A percentile compares a stretch with the other conserved stretches of the same genome.
Conservation (phyloP, 2,329 filamentous ascomycete genomes). For the Claviceps sorghi region DNA sequence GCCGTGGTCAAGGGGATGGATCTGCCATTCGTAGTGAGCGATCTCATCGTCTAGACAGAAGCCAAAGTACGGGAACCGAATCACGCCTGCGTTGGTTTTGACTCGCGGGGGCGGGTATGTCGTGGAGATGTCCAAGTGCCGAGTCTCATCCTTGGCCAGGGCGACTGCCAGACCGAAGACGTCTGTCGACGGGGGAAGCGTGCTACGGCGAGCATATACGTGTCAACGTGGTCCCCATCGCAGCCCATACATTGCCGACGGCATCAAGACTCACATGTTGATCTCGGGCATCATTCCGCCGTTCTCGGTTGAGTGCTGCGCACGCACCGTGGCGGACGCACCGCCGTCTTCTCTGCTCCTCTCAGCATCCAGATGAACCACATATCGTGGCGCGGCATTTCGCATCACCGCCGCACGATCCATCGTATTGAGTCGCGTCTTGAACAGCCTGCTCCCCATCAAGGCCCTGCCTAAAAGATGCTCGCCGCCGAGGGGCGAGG, state of each 20-base stretch:
- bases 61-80: slow-evolving; percentile 1
- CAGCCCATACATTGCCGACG: background rate
- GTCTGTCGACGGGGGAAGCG: slow-evolving; percentile 1
- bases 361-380: background rate
- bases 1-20: slow-evolving; percentile 4
- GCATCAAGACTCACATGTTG: slow-evolving; percentile 1
- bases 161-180: slow-evolving; percentile 1
- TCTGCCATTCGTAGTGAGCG: slow-evolving; percentile 3
- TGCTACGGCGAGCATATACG: background rate
- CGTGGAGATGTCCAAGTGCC: background rate
- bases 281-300: background rate
- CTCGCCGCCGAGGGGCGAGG: slow-evolving; percentile 1
- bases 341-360: background rate
- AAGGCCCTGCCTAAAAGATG: background rate
- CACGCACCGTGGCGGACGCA: slow-evolving; percentile 1
- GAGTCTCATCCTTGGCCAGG: background rate
- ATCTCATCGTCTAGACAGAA: background rate
- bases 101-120: background rate
- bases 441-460: slow-evolving; percentile 5
- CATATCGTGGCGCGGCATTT: background rate
- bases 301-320: no score
- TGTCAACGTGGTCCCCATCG: background rate
- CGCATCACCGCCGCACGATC: background rate
- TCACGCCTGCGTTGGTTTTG: background rate
- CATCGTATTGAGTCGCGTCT: slow-evolving; percentile 3